Evolutionary conservation across 2,329 filamentous ascomycete genomes (phyloP).

Genomic region (Talaromyces sp.): DNA sequence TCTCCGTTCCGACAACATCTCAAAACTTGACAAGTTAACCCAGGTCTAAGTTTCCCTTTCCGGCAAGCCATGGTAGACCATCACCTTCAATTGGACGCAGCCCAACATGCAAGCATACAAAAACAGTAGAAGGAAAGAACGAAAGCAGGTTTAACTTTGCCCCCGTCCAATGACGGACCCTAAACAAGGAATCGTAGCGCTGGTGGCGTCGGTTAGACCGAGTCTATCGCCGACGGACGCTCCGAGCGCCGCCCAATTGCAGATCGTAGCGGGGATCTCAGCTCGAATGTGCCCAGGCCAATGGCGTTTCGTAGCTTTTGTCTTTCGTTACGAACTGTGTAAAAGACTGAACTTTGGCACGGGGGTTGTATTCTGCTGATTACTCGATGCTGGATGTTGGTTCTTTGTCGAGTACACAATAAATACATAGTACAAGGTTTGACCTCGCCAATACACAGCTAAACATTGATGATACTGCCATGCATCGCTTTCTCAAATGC

Average conservation of each 20-base stretch:
- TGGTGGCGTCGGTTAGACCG: conserved; percentile 13
- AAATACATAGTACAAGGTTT: conserved; percentile 1
- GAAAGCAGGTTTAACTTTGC: no score
- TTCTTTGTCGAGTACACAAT: not conserved
- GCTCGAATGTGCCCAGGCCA: conserved; percentile 17
- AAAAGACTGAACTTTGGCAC: not conserved
- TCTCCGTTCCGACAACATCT: not conserved
- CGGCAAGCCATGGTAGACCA: not conserved
- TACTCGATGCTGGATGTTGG: not conserved
- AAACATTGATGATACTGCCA: not conserved
- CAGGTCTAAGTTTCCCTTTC: not conserved
- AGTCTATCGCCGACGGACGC: conserved; percentile 19
- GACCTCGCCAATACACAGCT: not conserved
- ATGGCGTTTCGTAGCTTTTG: not conserved
- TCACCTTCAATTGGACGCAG: not conserved
- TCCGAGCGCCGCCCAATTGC: conserved; percentile 34
- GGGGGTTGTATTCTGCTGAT: not conserved
- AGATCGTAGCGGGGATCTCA: conserved; percentile 36
- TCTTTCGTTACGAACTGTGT: not conserved
- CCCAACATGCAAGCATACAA: not conserved
- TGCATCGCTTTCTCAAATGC: not conserved
- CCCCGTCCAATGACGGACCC: not conserved
- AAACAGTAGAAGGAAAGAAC: not conserved
- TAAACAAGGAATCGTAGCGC: conserved; percentile 5
- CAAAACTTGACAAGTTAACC: no score